Evolutionary conservation across 306 rosid species (phyloP), one percentile per base, ranked within the genome.

Genomic region (Oemleria cerasiformis): DNA sequence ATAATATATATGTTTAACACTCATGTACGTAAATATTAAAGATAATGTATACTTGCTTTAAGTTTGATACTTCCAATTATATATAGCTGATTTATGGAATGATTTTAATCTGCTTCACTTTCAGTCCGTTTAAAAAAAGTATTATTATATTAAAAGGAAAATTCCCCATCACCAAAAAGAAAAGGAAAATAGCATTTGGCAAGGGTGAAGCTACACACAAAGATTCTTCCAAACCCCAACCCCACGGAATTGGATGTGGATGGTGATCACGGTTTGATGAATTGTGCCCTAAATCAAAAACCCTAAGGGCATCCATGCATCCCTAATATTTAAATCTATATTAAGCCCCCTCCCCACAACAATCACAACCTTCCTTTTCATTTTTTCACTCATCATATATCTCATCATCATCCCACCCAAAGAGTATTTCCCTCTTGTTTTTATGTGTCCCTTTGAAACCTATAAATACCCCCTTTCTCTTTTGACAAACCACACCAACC

Each of bases 381-480:
- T 60, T 79, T 75, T 57, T 17, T 57, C 62, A 2, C 62, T 75
- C 75, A 30, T 30, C 36, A 30, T 30, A 30, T 30, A 30, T 30
- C 36, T 30, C 36, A 30, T 30, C 36, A 30, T 30, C 36, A 30
- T 30, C 36, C 76, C 67, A 71, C 70, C 44, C 30, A 17, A 66
- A 65, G 78, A 65, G 81, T 76, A 84, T 89, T 82, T 89, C 69
- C 74, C 78, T 55, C 79, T 83, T 83, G 88, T 75, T 88, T 51
- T 86, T 84, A 78, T 87, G 63, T 67, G 75, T 60, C 76, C 66
- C 74, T 42, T 73, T 79, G 63, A 56, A 67, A 65, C 76, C 41
- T 84, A 87, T 86, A 90, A 74, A 90, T 79, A 80, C 78, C 80
- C 82, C 78, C 60, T 25, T 70, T 21, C 17, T 73, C 45, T 63